Percentiles rank a stretch among this genome's conserved stretches.
phyloP scores from a whole-genome alignment of 208 protist species.

The Eutreptiella sp. region DNA sequence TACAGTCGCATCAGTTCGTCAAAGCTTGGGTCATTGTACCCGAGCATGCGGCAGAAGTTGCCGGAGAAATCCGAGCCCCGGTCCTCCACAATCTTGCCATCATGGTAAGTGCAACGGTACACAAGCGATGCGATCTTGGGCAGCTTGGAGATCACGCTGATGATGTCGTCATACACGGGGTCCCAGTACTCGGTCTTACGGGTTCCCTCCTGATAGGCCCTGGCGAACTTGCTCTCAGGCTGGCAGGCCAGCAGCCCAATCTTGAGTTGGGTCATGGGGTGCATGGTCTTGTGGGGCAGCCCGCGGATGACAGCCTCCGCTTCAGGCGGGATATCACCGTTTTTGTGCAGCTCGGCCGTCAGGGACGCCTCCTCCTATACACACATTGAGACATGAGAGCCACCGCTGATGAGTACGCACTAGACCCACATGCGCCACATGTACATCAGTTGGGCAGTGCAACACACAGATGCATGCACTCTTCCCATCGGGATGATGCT shows the following conservation, averaged over 20 bases:
- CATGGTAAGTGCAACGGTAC: slow-evolving; percentile 71
- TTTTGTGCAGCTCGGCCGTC: slow-evolving; percentile 68
- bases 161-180: slow-evolving; percentile 82
- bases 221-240: slow-evolving; percentile 82
- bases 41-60: slow-evolving; percentile 89
- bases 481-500: too few species aligned
- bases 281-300: slow-evolving; percentile 76
- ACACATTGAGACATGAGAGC: too few species aligned
- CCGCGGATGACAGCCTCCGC: slow-evolving; percentile 70
- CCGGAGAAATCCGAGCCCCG: slow-evolving; percentile 80
- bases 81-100: slow-evolving; percentile 37
- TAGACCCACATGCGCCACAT: too few species aligned
- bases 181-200: slow-evolving; percentile 88
- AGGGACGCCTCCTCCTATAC: slow-evolving; percentile 61
- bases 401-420: not conserved
- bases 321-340: slow-evolving; percentile 53
- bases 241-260: slow-evolving; percentile 79
- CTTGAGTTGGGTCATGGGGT: slow-evolving; percentile 91
- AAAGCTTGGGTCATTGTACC: slow-evolving; percentile 78
- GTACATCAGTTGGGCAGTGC: too few species aligned
- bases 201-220: slow-evolving; percentile 74
- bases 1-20: slow-evolving; percentile 96
- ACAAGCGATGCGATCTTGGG: slow-evolving; percentile 79
- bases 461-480: too few species aligned
- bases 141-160: slow-evolving; percentile 80